Percentiles rank a stretch among this genome's conserved stretches.
These are phyloP conservation scores for Lachnum nothofagi DNA, from an alignment of 2,329 filamentous ascomycete species.

Conservation along the genomic window DNA sequence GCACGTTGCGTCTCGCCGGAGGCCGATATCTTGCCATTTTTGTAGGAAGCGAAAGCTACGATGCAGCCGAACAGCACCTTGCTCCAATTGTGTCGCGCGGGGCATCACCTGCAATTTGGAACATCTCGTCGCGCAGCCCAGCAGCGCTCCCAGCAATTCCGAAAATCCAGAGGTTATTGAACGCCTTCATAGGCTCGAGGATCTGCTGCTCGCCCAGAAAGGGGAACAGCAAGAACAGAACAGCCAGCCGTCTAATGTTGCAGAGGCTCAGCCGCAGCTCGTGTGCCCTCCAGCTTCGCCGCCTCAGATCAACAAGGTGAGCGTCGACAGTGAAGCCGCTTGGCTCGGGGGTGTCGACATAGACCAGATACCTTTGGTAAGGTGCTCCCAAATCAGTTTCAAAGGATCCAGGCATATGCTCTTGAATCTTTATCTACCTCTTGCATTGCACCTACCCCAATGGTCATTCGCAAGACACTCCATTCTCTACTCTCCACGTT, in stretches of 20 bases:
- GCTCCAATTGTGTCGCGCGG: conserved; percentile 17
- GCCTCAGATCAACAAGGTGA: not conserved
- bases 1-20: not conserved
- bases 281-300: conserved; percentile 1
- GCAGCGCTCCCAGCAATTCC: not conserved
- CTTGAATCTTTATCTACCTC: no score
- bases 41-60: conserved; percentile 11
- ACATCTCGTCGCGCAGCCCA: not conserved
- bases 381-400: not conserved
- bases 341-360: conserved; percentile 10
- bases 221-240: not conserved
- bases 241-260: not conserved
- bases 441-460: no score
- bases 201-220: conserved; percentile 6
- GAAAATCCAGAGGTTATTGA: conserved; percentile 10
- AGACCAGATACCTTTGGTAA: conserved; percentile 7
- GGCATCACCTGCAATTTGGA: conserved; percentile 11
- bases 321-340: conserved; percentile 8
- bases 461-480: no score
- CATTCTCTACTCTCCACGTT: no score
- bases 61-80: conserved; percentile 13
- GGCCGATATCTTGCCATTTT: conserved; percentile 11
- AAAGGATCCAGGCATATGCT: not conserved
- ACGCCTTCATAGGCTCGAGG: conserved; percentile 14
- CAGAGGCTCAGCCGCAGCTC: not conserved